A percentile compares a stretch with the other conserved stretches of the same genome.
Conservation (phyloP, 768 basidiomycete genomes). For the Serpula lacrymans region DNA sequence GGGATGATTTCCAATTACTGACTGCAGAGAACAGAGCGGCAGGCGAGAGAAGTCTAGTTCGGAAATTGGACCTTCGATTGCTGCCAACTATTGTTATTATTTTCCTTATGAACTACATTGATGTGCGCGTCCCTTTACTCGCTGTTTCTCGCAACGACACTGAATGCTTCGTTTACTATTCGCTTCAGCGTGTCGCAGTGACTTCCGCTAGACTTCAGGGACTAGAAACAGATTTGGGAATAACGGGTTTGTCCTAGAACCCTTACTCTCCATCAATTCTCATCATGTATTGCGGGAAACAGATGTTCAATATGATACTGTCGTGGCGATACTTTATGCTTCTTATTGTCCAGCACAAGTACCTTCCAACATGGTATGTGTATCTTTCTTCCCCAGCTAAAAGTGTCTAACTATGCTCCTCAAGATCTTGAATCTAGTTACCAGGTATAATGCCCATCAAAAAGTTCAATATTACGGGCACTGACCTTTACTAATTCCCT, state of each 20-base stretch:
- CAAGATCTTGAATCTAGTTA: conserved; percentile 53
- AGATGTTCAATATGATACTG: conserved; percentile 55
- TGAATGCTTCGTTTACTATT: background rate
- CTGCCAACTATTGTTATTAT: conserved; percentile 57
- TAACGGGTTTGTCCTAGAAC: conserved; percentile 33
- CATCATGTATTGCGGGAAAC: background rate
- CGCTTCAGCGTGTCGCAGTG: conserved; percentile 43
- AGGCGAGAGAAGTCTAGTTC: conserved; percentile 36
- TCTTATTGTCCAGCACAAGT: conserved; percentile 67
- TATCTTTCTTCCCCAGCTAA: background rate
- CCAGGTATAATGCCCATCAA: conserved; percentile 38
- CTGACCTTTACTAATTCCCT: too few species aligned
- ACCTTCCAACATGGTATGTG: conserved; percentile 56
- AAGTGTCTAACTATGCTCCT: background rate
- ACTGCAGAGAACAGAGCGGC: conserved; percentile 6
- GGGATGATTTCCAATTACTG: background rate
- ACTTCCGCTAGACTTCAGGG: conserved; percentile 49
- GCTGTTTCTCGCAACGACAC: background rate
- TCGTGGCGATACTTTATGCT: conserved; percentile 54
- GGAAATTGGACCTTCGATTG: conserved; percentile 53
- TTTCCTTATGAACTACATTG: conserved; percentile 67
- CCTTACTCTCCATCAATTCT: conserved; percentile 1
- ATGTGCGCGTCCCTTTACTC: conserved; percentile 38
- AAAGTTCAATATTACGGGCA: too few species aligned
- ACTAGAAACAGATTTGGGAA: conserved; percentile 44